Percentiles rank a stretch among this genome's conserved stretches.
phyloP scores from a whole-genome alignment of 805 yeast genomes.

The Starmerella lactis-condensi region DNA sequence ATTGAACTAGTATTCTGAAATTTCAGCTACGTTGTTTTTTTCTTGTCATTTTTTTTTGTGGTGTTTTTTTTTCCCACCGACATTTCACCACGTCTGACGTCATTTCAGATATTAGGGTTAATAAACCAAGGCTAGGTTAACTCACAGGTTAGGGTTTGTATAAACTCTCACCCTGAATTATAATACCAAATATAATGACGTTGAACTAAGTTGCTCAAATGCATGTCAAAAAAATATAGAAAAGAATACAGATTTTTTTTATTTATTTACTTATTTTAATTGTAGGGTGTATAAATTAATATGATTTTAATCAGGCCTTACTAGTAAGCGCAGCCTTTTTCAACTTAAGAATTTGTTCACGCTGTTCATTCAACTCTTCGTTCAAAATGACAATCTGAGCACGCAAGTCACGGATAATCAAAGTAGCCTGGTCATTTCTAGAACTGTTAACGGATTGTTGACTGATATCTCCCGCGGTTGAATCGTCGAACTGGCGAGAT shows the following conservation, averaged over 20 bases:
- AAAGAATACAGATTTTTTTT: neutral
- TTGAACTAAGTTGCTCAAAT: too few relatives aligned
- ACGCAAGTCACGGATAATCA: conserved; percentile 63
- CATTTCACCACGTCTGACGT: too few relatives aligned
- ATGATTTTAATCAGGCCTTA: neutral
- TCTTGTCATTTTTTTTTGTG: too few relatives aligned
- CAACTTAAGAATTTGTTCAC: conserved; percentile 17
- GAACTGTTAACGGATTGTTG: conserved; percentile 18
- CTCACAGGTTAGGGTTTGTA: too few relatives aligned
- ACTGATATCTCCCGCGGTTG: conserved; percentile 17
- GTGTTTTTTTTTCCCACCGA: too few relatives aligned
- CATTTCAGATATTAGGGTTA: too few relatives aligned
- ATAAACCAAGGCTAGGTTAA: too few relatives aligned
- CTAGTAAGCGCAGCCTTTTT: conserved; percentile 20
- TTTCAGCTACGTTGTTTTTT: too few relatives aligned
- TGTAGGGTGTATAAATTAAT: neutral
- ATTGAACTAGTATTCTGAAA: too few relatives aligned
- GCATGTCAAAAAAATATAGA: neutral
- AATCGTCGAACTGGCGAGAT: conserved; percentile 12
- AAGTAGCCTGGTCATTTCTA: conserved; percentile 38
- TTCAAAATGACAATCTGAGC: conserved; percentile 66
- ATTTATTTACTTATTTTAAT: neutral
- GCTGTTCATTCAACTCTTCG: conserved; percentile 65
- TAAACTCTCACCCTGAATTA: too few relatives aligned
- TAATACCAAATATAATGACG: too few relatives aligned